phyloP scores from a whole-genome alignment of 2,329 filamentous ascomycete genomes.

The Lachnellula suecica region DNA sequence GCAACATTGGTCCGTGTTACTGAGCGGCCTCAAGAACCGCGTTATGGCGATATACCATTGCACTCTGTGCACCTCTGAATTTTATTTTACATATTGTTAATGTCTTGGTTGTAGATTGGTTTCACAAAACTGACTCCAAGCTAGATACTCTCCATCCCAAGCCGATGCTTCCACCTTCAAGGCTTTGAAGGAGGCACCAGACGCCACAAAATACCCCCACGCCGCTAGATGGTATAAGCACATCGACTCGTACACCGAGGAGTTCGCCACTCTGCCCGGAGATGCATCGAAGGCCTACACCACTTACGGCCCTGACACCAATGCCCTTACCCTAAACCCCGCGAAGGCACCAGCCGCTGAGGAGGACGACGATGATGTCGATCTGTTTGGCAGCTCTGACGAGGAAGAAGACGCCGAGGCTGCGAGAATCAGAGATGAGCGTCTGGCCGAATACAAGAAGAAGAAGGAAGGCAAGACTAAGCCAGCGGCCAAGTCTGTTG shows the following conservation, averaged over 20 bases:
- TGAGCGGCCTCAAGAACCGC: constrained; percentile 92
- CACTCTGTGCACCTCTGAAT: constrained; percentile 76
- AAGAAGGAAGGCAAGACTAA: constrained; percentile 96
- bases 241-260: constrained; percentile 87
- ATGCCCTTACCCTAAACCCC: constrained; percentile 78
- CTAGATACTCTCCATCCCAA: constrained; percentile 68
- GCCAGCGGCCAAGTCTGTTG: constrained; percentile 90
- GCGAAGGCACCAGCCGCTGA: constrained; percentile 76
- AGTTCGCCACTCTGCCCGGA: constrained; percentile 88
- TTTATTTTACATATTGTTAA: constrained; percentile 23
- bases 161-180: constrained; percentile 97
- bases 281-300: constrained; percentile 88
- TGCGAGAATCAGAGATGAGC: constrained; percentile 79
- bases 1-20: constrained; percentile 94
- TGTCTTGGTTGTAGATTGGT: constrained; percentile 15
- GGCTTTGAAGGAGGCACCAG: constrained; percentile 74
- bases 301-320: constrained; percentile 83
- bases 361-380: constrained; percentile 81
- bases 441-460: constrained; percentile 88
- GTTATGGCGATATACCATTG: constrained; percentile 75
- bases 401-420: constrained; percentile 94
- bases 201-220: constrained; percentile 85
- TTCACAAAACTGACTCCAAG: constrained; percentile 13
- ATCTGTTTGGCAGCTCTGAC: constrained; percentile 90
- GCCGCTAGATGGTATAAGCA: constrained; percentile 99